Conservation (phyloP, 2,329 filamentous ascomycete species). For the Aureobasidium sp. region DNA sequence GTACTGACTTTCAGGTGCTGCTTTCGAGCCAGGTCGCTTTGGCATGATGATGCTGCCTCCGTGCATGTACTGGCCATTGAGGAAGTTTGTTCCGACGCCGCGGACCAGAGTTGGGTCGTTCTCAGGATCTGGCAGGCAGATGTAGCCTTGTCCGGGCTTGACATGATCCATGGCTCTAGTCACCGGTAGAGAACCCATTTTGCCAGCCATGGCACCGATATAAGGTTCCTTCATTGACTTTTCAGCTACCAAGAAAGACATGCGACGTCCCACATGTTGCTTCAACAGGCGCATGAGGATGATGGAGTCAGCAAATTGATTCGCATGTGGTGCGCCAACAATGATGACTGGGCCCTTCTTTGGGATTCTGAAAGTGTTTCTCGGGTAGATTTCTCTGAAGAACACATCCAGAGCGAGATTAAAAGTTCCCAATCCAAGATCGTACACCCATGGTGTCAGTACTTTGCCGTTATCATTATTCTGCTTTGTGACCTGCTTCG, state of each 20-base stretch:
- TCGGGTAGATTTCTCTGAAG: slow-evolving; percentile 93
- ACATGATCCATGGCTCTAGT: slow-evolving; percentile 84
- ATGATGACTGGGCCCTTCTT: slow-evolving; percentile 84
- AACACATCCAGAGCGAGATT: slow-evolving; percentile 88
- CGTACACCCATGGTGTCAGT: slow-evolving; percentile 43
- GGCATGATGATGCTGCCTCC: slow-evolving; percentile 85
- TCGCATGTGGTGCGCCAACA: slow-evolving; percentile 93
- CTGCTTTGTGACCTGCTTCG: background rate
- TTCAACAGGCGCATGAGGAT: slow-evolving; percentile 87
- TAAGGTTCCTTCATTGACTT: slow-evolving; percentile 88
- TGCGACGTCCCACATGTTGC: slow-evolving; percentile 77
- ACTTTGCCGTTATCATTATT: background rate
- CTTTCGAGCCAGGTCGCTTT: slow-evolving; percentile 55
- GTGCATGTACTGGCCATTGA: slow-evolving; percentile 59
- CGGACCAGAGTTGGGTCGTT: slow-evolving; percentile 75
- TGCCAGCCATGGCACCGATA: slow-evolving; percentile 76
- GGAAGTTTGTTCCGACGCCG: slow-evolving; percentile 74
- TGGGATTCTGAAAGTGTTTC: slow-evolving; percentile 91
- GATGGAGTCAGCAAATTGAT: slow-evolving; percentile 95
- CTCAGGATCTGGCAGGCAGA: slow-evolving; percentile 84
- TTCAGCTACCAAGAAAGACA: slow-evolving; percentile 91
- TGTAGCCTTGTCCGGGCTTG: slow-evolving; percentile 67
- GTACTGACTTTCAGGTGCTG: slow-evolving; percentile 71
- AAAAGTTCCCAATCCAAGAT: slow-evolving; percentile 68
- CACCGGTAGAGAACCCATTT: slow-evolving; percentile 87